Percentiles rank a stretch among this genome's conserved stretches.
Conservation (phyloP, 345 rosid genomes). For the Brassica cretica region DNA sequence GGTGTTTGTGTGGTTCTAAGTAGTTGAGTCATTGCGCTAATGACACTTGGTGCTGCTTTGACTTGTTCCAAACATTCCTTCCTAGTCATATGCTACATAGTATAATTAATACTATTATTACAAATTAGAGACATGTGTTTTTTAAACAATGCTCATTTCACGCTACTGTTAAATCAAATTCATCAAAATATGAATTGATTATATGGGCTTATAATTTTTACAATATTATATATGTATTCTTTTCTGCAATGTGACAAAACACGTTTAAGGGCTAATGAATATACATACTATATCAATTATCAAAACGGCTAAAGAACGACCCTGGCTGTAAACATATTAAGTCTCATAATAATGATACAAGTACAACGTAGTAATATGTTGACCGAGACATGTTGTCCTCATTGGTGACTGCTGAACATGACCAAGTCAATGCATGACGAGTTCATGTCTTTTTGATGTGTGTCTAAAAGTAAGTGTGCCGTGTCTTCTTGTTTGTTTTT, state of each 20-base stretch:
- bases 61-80: conserved; percentile 30
- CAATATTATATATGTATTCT: no score
- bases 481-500: no score
- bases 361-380: not conserved
- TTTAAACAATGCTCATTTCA: not conserved
- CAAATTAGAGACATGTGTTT: not conserved
- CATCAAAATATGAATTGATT: not conserved
- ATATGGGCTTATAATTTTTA: not conserved
- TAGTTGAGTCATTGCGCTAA: not conserved
- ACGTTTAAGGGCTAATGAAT: no score
- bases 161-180: not conserved
- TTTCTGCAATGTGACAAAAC: not conserved
- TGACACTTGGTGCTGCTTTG: conserved; percentile 38
- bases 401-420: not conserved
- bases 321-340: not conserved
- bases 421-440: not conserved
- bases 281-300: no score
- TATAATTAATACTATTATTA: not conserved
- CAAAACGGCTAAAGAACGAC: no score
- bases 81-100: conserved; percentile 25
- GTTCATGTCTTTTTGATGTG: not conserved
- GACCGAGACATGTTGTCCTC: not conserved
- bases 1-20: conserved; percentile 41
- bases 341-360: not conserved
- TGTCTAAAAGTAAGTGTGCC: no score